These are phyloP conservation scores for Fusarium tricinctum DNA, from an alignment of 2,329 filamentous ascomycete genomes.

Conservation along the genomic window DNA sequence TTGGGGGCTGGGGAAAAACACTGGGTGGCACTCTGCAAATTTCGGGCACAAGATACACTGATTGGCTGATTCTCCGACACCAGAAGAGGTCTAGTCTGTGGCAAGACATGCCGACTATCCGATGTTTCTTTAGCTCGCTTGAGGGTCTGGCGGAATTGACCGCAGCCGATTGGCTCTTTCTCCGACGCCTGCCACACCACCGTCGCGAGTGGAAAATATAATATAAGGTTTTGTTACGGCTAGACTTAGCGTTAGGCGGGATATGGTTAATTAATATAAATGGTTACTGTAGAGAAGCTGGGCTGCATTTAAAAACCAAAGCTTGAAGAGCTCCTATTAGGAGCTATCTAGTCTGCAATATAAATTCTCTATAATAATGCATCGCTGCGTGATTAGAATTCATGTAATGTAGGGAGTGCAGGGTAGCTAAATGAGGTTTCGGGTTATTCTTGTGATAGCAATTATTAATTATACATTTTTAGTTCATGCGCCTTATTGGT, in stretches of 20 bases:
- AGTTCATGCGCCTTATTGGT: too few species aligned
- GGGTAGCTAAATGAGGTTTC: too few species aligned
- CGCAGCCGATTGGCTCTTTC: background rate
- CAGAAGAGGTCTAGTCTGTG: too few species aligned
- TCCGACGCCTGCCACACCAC: background rate
- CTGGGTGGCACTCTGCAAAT: background rate
- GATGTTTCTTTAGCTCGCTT: background rate
- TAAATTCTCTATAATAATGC: too few species aligned
- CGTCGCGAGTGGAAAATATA: background rate
- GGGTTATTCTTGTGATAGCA: too few species aligned
- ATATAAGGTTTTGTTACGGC: background rate
- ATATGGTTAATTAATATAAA: background rate
- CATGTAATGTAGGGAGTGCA: too few species aligned
- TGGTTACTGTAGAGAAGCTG: background rate
- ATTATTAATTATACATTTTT: too few species aligned
- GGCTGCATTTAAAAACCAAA: background rate
- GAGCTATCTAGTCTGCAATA: background rate
- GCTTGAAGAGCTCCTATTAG: background rate
- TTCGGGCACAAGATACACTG: background rate
- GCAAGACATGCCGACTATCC: background rate
- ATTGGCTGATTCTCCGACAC: conserved; percentile 2
- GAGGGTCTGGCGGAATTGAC: background rate
- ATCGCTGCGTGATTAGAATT: too few species aligned
- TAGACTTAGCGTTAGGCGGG: background rate
- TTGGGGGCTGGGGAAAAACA: background rate